Base-by-base conservation (phyloP, 2,329 filamentous ascomycete genomes). In the Fusarium setosum region DNA sequence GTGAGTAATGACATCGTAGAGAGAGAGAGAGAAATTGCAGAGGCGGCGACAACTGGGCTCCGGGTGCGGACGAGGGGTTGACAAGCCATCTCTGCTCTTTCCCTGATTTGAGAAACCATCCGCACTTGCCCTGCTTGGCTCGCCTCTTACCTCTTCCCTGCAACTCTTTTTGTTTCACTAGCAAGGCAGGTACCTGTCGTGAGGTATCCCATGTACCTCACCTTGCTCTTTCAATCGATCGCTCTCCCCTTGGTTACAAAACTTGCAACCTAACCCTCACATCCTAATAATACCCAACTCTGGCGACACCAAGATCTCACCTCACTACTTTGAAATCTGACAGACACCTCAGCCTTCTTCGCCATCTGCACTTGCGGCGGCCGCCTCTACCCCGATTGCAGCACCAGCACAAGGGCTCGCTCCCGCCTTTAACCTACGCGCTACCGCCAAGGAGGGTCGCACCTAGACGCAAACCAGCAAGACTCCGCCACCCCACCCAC, bases 401-500 rank as follows among this genome's bases (percentile, higher is more conserved):
- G 32, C 49, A n/a, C n/a, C n/a, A n/a, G n/a, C 24, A 56, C 42
- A 53, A 35, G 41, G 34, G 37, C 61, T 34, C 23, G 35, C 51
- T 54, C 61, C 61, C 51, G 56, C 47, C 24, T 51, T 52, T 53
- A 57, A 64, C 57, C 31, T 62, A 51, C 35, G 21, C 53, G 45
- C 53, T 51, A 50, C 53, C 44, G 35, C 45, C 44, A 24, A 13
- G 53, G 53, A 21, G 53, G 35, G 53, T 67, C 63, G 59, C 63
- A 67, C 64, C 64, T 57, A 64, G 31, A 47, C 61, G 56, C 59
- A 56, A 29, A 42, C 55, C 40, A 55, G 23, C 40, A 57, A 47
- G 44, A 66, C 64, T 67, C 64, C 63, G 64, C 64, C 64, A 61
- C 64, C 64, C 64, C 63, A 67, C 48, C 40, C 44, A 57, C 54